These are phyloP conservation scores for Aspergillus haitiensis DNA, from an alignment of 495 filamentous ascomycete species.

Conservation along the genomic window DNA sequence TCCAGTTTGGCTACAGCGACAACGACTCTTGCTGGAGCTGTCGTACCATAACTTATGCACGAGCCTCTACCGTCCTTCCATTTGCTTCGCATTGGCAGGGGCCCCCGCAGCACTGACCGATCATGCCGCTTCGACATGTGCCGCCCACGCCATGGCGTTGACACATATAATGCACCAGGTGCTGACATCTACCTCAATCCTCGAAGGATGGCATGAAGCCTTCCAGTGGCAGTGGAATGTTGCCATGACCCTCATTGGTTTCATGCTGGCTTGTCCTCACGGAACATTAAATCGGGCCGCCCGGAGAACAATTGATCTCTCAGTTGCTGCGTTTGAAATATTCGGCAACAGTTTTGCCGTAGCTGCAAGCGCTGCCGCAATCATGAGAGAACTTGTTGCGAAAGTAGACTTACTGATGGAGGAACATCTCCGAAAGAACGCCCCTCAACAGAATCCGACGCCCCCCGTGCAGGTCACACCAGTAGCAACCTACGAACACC, in stretches of 20 bases:
- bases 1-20: conserved; percentile 34
- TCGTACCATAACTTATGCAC: conserved; percentile 31
- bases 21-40: conserved; percentile 33
- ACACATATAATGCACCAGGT: conserved; percentile 53
- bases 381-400: conserved; percentile 32
- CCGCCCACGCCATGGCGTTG: conserved; percentile 49
- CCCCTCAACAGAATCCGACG: not conserved
- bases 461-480: not conserved
- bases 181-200: conserved; percentile 41
- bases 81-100: conserved; percentile 17
- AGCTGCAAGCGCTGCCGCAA: conserved; percentile 42
- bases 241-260: conserved; percentile 50
- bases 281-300: conserved; percentile 29
- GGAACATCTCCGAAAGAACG: not conserved
- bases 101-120: not conserved
- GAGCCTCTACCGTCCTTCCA: conserved; percentile 30
- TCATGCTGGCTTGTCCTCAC: conserved; percentile 44
- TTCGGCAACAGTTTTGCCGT: conserved; percentile 47
- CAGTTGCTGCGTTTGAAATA: conserved; percentile 46
- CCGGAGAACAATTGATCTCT: conserved; percentile 38
- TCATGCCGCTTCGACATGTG: conserved; percentile 27
- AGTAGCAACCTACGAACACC: not conserved
- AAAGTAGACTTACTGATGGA: conserved; percentile 27
- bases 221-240: conserved; percentile 58
- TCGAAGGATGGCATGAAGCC: conserved; percentile 51